phyloP scores from a whole-genome alignment of 2,329 filamentous ascomycete genomes.

The Hysterium pulicare region DNA sequence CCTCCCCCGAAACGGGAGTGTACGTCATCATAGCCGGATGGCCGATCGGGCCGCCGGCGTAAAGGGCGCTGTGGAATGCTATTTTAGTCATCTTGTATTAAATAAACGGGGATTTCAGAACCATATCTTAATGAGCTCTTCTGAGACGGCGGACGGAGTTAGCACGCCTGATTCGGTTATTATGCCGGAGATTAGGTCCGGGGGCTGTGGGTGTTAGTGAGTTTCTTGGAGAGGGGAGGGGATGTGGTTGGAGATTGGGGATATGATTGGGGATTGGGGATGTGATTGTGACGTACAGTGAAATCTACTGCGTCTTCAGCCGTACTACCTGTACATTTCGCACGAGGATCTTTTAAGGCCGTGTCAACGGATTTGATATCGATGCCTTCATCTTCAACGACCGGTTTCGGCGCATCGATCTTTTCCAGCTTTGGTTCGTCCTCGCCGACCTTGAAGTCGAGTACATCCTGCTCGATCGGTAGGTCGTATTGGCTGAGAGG shows the following conservation, averaged over 20 bases:
- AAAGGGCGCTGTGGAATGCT: no score
- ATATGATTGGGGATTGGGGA: no score
- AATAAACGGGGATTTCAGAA: conserved; percentile 26
- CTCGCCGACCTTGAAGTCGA: conserved; percentile 65
- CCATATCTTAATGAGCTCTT: conserved; percentile 66
- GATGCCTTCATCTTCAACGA: conserved; percentile 12
- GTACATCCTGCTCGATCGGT: conserved; percentile 72
- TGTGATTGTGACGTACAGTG: conserved; percentile 62
- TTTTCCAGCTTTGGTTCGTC: conserved; percentile 14
- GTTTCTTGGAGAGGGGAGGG: no score
- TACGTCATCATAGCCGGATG: no score
- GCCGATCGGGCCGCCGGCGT: no score
- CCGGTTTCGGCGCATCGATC: conserved; percentile 6
- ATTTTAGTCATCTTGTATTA: no score
- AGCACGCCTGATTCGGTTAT: conserved; percentile 74
- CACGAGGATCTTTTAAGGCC: conserved; percentile 13
- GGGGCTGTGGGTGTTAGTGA: conserved; percentile 48
- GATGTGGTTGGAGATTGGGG: no score
- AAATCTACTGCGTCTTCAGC: conserved; percentile 62
- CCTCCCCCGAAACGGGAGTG: no score
- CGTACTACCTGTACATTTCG: conserved; percentile 19
- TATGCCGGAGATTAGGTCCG: conserved; percentile 66
- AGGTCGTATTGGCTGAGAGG: conserved; percentile 78
- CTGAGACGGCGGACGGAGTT: conserved; percentile 66
- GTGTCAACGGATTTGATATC: conserved; percentile 22